Conservation (phyloP, 768 basidiomycete genomes). For the Cystofilobasidium bisporidii region DNA sequence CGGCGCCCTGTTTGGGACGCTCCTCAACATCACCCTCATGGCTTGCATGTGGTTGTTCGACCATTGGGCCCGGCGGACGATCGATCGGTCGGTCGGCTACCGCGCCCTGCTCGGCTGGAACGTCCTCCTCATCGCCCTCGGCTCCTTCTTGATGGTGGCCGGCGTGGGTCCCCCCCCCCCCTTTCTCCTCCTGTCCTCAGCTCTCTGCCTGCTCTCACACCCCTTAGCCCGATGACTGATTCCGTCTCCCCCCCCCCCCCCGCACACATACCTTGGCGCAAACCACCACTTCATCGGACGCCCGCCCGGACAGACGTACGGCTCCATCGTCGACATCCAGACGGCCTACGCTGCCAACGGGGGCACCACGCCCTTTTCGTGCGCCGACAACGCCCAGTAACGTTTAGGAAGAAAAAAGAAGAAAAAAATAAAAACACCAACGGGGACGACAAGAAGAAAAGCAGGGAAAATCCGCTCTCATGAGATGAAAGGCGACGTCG, state of each 20-base stretch:
- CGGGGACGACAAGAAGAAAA: too few species aligned
- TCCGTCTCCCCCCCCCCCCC: too few species aligned
- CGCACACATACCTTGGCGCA: too few species aligned
- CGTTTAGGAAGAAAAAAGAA: too few species aligned
- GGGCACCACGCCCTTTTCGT: not conserved
- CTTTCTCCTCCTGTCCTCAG: too few species aligned
- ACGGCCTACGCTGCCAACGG: not conserved
- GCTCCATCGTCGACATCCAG: slow-evolving; percentile 4
- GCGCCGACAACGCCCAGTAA: slow-evolving; percentile 11
- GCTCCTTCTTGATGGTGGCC: not conserved
- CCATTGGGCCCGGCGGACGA: not conserved
- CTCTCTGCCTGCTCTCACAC: too few species aligned
- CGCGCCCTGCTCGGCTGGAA: not conserved
- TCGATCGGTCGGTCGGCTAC: not conserved
- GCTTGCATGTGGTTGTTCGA: slow-evolving; percentile 6
- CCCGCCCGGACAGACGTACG: not conserved
- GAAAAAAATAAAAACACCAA: too few species aligned
- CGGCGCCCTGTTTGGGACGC: not conserved
- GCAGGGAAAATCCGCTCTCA: too few species aligned
- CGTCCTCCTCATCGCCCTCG: not conserved
- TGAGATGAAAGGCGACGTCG: too few species aligned
- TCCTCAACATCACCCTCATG: not conserved
- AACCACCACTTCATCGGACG: too few species aligned
- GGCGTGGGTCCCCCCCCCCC: not conserved
- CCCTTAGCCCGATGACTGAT: too few species aligned